A percentile compares a stretch with the other conserved stretches of the same genome.
Evolutionary conservation across 306 rosid genomes (phyloP).

Genomic region (Lablab purpureus): DNA sequence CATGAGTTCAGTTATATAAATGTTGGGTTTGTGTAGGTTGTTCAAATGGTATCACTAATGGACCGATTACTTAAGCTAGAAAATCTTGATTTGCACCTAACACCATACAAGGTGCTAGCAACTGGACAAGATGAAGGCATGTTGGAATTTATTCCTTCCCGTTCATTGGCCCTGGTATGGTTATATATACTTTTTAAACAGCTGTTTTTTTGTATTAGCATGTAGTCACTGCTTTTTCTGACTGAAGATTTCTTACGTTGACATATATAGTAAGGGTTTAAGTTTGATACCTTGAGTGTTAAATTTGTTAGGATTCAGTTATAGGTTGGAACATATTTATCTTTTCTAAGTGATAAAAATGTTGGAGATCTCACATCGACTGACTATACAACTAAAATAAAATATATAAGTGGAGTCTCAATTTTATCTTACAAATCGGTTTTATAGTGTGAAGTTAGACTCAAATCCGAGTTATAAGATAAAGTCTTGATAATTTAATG

Average conservation of each 20-base stretch:
- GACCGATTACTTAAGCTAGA: conserved; percentile 92
- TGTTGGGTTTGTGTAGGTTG: conserved; percentile 69
- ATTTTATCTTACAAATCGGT: background rate
- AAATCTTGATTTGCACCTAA: conserved; percentile 91
- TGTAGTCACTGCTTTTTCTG: conserved; percentile 35
- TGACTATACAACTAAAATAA: no score
- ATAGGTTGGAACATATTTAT: conserved; percentile 23
- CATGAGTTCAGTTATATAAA: conserved; percentile 35
- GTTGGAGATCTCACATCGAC: background rate
- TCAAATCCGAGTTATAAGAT: background rate
- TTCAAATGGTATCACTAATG: conserved; percentile 98
- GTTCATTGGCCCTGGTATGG: conserved; percentile 82
- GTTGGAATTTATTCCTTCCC: conserved; percentile 95
- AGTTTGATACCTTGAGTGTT: background rate
- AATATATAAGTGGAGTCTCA: background rate
- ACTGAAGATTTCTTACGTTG: conserved; percentile 25
- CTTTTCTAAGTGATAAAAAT: conserved; percentile 13
- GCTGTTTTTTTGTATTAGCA: conserved; percentile 22
- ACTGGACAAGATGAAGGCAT: conserved; percentile 99
- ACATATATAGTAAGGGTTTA: conserved; percentile 2
- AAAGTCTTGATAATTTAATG: conserved; percentile 23
- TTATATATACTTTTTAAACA: conserved; percentile 11
- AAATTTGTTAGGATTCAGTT: background rate
- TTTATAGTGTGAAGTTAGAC: background rate
- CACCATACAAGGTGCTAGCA: conserved; percentile 95